Evolutionary conservation across 139 green algal genomes (phyloP).

Genomic region (Micromonas pusilla): DNA sequence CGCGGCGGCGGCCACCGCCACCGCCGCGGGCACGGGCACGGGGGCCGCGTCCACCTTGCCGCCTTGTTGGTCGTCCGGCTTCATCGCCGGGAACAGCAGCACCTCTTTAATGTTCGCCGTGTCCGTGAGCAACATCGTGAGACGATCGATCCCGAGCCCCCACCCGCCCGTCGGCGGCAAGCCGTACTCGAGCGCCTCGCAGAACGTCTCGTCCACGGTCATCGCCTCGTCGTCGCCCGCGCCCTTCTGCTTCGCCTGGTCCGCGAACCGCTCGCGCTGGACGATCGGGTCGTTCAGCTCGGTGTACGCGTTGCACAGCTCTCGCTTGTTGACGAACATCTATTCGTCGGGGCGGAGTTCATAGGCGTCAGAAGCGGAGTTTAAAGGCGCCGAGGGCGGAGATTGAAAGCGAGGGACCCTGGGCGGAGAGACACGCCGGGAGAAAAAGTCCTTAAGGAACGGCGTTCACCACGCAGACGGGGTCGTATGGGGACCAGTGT

Average conservation of each 20-base stretch:
- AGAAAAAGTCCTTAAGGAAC: too few relatives aligned
- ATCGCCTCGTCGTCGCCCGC: conserved; percentile 96
- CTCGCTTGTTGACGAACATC: conserved; percentile 96
- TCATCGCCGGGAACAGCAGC: conserved; percentile 98
- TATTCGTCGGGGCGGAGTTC: too few relatives aligned
- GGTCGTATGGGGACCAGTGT: too few relatives aligned
- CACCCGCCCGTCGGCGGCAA: conserved; percentile 95
- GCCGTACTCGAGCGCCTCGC: conserved; percentile 92
- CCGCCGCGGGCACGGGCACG: neutral
- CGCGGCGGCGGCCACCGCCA: too few relatives aligned
- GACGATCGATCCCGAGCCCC: conserved; percentile 94
- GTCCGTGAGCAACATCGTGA: conserved; percentile 97
- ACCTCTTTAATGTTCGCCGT: conserved; percentile 98
- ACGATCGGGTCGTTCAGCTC: conserved; percentile 98
- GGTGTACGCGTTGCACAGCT: conserved; percentile 98
- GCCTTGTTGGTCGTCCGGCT: conserved; percentile 65
- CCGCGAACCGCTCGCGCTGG: conserved; percentile 87
- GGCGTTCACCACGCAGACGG: too few relatives aligned
- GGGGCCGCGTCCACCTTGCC: neutral
- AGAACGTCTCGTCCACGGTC: conserved; percentile 92
- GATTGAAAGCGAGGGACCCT: too few relatives aligned
- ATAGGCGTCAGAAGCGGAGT: too few relatives aligned
- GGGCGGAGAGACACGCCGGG: too few relatives aligned
- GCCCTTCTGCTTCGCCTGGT: conserved; percentile 61
- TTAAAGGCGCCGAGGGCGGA: too few relatives aligned